Evolutionary conservation across 202 grass and related monocot species (phyloP).

Genomic region (Carex sylvatica): DNA sequence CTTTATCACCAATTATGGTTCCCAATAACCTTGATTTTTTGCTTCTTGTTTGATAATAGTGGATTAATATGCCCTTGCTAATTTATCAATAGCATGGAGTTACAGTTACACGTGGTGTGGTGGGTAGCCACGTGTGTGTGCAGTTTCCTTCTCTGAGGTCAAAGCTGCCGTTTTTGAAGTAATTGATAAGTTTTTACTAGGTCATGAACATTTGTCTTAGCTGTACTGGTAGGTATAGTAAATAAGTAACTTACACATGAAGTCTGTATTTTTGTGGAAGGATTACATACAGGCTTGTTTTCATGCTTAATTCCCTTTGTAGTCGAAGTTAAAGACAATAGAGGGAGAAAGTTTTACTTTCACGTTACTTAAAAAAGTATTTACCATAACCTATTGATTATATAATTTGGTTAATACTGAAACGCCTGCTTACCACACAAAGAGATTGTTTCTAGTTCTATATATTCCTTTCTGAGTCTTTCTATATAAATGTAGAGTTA

Average conservation of each 20-base stretch:
- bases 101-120: not conserved
- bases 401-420: not conserved
- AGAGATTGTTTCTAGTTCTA: not conserved
- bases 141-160: not conserved
- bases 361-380: not conserved
- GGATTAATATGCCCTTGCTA: not conserved
- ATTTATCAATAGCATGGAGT: not conserved
- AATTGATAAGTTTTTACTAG: not conserved
- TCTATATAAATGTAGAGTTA: too few relatives aligned
- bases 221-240: not conserved
- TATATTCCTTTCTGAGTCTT: too few relatives aligned
- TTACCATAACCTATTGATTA: not conserved
- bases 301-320: not conserved
- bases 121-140: not conserved
- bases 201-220: not conserved
- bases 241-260: not conserved
- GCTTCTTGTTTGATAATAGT: not conserved
- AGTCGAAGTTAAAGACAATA: not conserved
- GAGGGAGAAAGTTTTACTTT: not conserved
- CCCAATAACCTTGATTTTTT: not conserved
- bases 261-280: not conserved
- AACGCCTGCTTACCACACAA: not conserved
- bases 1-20: constrained; percentile 3
- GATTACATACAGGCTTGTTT: not conserved
- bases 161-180: not conserved